Conservation (phyloP, 2,329 filamentous ascomycete species). For the Aspergillus pseudoglaucus region DNA sequence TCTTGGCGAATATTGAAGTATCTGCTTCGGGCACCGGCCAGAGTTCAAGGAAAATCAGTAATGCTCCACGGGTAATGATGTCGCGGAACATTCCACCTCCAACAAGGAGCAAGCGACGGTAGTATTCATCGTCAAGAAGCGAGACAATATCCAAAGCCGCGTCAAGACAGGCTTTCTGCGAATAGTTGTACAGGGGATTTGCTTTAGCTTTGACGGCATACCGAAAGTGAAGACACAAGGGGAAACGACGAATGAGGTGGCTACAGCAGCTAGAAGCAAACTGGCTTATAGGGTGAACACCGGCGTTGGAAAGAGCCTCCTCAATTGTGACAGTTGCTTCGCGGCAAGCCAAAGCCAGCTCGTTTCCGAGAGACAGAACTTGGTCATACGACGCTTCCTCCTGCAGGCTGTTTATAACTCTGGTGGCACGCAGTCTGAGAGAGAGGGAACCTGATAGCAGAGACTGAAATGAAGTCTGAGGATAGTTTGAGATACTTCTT, state of each 20-base stretch:
- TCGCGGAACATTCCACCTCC: conserved; percentile 27
- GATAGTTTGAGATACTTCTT: neutral
- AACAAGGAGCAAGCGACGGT: conserved; percentile 15
- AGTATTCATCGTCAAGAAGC: conserved; percentile 18
- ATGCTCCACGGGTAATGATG: conserved; percentile 16
- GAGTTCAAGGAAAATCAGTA: no score
- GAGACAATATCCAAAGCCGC: conserved; percentile 19
- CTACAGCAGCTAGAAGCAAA: conserved; percentile 16
- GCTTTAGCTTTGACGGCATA: conserved; percentile 18
- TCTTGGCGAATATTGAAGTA: no score
- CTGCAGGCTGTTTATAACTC: conserved; percentile 17
- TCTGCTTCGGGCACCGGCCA: no score
- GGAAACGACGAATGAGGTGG: conserved; percentile 15
- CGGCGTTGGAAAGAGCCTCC: neutral
- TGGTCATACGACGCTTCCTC: conserved; percentile 14
- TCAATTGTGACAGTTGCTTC: conserved; percentile 1
- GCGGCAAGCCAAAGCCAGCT: conserved; percentile 9
- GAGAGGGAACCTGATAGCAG: conserved; percentile 11
- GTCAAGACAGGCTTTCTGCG: conserved; percentile 20
- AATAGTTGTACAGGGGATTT: conserved; percentile 20
- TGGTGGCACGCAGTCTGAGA: conserved; percentile 7
- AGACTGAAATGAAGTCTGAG: neutral
- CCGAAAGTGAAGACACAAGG: conserved; percentile 14
- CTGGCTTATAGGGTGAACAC: neutral
- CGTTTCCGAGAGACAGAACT: conserved; percentile 12